Conservation (phyloP, 192 early-diverging fungal species). For the Umbelopsis sp. region DNA sequence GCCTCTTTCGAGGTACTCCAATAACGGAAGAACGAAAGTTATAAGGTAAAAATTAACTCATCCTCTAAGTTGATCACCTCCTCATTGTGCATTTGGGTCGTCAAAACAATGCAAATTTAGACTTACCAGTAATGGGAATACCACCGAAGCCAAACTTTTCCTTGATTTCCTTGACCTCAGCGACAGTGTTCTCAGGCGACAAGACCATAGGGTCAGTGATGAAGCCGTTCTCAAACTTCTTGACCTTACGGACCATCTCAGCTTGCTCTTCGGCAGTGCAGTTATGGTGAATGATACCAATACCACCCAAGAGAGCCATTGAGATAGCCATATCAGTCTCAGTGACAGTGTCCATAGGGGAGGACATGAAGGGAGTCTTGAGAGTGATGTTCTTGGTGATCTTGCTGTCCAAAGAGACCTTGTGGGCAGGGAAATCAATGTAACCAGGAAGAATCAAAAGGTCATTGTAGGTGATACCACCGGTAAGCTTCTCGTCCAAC, state of each 20-base stretch:
- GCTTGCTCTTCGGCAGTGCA: constrained; percentile 95
- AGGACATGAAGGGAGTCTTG: constrained; percentile 93
- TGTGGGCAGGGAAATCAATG: constrained; percentile 90
- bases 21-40: constrained; percentile 52
- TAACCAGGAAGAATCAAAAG: constrained; percentile 95
- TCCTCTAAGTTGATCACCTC: constrained; percentile 2
- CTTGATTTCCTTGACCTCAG: constrained; percentile 89
- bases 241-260: constrained; percentile 97
- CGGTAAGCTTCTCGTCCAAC: constrained; percentile 76
- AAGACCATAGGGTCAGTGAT: constrained; percentile 93
- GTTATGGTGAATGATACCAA: constrained; percentile 99
- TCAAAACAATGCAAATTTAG: not conserved
- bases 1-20: constrained; percentile 28
- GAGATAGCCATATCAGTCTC: constrained; percentile 98
- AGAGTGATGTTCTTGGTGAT: constrained; percentile 90
- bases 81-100: not conserved
- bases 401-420: constrained; percentile 77
- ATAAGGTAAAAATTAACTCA: constrained; percentile 22
- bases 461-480: constrained; percentile 98
- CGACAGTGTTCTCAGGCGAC: constrained; percentile 79
- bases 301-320: constrained; percentile 93
- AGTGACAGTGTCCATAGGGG: constrained; percentile 99
- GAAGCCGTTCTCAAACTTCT: constrained; percentile 98
- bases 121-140: constrained; percentile 89
- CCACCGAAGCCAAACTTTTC: constrained; percentile 89